Evolutionary conservation across 768 basidiomycete species (phyloP).

Genomic region (Trametes elegans): DNA sequence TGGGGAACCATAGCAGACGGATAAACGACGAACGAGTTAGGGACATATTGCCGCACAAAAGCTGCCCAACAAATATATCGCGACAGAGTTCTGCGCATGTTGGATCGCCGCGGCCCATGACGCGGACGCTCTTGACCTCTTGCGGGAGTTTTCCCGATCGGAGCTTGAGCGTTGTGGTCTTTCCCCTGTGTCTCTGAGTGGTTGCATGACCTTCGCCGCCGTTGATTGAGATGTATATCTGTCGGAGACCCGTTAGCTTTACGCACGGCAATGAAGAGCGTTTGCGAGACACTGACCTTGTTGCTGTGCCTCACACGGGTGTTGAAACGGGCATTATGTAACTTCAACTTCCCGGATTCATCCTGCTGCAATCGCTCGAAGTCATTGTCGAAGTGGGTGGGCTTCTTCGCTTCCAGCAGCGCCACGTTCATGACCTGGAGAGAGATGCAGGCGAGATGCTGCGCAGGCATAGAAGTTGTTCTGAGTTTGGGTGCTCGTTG

Average conservation of each 20-base stretch:
- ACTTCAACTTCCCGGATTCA: conserved; percentile 25
- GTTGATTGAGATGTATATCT: conserved; percentile 8
- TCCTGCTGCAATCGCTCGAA: conserved; percentile 27
- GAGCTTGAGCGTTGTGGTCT: conserved; percentile 34
- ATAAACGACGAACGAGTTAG: conserved; percentile 36
- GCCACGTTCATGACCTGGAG: conserved; percentile 33
- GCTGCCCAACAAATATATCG: conserved; percentile 35
- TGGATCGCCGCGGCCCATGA: conserved; percentile 40
- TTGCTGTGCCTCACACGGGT: conserved; percentile 35
- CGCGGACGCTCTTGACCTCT: conserved; percentile 31
- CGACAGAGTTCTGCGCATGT: conserved; percentile 40
- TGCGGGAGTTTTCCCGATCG: conserved; percentile 19
- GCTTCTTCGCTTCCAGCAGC: conserved; percentile 33
- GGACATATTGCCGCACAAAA: conserved; percentile 32
- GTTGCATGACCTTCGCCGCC: conserved; percentile 27
- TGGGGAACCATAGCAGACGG: conserved; percentile 41
- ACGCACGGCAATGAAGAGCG: background rate
- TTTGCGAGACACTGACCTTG: conserved; percentile 30
- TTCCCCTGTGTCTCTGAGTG: conserved; percentile 31
- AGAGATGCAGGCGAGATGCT: conserved; percentile 35
- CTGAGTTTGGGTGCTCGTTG: conserved; percentile 4
- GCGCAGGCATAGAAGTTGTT: conserved; percentile 5
- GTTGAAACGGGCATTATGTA: conserved; percentile 42
- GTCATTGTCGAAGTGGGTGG: conserved; percentile 35
- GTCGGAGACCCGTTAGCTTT: too few relatives aligned